Evolutionary conservation across 805 yeast genomes (phyloP).

Genomic region (Jamesozyma piceae): DNA sequence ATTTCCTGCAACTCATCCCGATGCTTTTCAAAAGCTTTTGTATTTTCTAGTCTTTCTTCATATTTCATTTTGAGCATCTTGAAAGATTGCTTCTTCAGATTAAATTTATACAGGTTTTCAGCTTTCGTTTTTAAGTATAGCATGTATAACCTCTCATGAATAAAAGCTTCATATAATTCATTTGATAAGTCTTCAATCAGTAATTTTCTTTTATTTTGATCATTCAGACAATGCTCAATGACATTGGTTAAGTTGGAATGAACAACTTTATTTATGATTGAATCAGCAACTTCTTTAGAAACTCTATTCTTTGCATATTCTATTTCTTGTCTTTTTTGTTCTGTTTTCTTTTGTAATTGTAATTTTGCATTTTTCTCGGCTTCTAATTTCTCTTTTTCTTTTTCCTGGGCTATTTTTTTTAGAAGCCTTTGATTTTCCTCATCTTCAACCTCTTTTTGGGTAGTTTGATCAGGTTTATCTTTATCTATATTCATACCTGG

Average conservation of each 20-base stretch:
- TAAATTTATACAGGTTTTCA: constrained; percentile 28
- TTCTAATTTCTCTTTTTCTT: constrained; percentile 3
- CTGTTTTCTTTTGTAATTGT: constrained; percentile 4
- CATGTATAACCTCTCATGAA: constrained; percentile 46
- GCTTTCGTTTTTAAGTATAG: constrained; percentile 39
- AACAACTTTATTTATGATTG: constrained; percentile 2
- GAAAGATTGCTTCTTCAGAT: constrained; percentile 29
- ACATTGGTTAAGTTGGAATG: constrained; percentile 2
- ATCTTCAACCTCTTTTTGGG: background rate
- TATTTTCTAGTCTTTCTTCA: constrained; percentile 31
- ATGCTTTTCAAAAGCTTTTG: constrained; percentile 30
- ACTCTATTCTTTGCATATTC: constrained; percentile 5
- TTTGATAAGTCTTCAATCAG: constrained; percentile 34
- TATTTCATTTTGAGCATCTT: constrained; percentile 27
- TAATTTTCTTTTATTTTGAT: constrained; percentile 6
- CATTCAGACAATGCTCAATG: constrained; percentile 6
- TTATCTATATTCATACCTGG: background rate
- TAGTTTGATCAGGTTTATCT: background rate
- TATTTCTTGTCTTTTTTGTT: constrained; percentile 6
- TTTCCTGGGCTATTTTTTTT: constrained; percentile 5
- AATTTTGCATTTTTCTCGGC: background rate
- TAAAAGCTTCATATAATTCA: constrained; percentile 51
- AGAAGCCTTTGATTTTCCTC: background rate
- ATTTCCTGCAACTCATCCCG: constrained; percentile 32
- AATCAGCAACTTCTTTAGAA: background rate